phyloP scores from a whole-genome alignment of 2,329 filamentous ascomycete genomes.

The Ophiostoma ulmi region DNA sequence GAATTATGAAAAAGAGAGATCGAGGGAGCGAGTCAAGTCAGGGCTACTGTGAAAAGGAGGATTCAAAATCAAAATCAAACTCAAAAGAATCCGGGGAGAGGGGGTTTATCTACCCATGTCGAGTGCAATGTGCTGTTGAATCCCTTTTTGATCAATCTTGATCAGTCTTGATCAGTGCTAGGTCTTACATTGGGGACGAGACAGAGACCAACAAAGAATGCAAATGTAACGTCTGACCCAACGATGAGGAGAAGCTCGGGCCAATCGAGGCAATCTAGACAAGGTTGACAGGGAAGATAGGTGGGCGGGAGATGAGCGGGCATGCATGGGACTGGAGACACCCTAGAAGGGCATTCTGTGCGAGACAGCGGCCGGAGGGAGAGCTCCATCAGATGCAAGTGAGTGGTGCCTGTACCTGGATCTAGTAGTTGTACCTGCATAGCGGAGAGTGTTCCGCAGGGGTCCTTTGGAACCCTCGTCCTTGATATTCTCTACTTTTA shows the following conservation, averaged over 20 bases:
- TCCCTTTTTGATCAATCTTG: neutral
- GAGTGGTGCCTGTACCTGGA: neutral
- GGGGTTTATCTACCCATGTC: neutral
- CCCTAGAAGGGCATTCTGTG: neutral
- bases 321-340: neutral
- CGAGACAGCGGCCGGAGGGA: neutral
- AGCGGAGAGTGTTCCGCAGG: neutral
- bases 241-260: neutral
- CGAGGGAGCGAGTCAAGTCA: neutral
- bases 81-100: neutral
- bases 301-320: conserved; percentile 2
- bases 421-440: neutral
- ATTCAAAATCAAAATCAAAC: neutral
- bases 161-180: neutral
- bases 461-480: neutral
- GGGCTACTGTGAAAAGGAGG: neutral
- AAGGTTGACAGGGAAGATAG: neutral
- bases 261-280: neutral
- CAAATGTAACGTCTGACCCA: neutral
- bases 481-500: neutral
- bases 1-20: neutral
- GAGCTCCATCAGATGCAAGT: neutral
- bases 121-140: neutral
- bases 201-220: neutral
- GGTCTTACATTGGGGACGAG: neutral